A percentile compares a stretch with the other conserved stretches of the same genome.
phyloP scores from a whole-genome alignment of 2,329 filamentous ascomycete genomes.

The Myriosclerotinia curreyana region DNA sequence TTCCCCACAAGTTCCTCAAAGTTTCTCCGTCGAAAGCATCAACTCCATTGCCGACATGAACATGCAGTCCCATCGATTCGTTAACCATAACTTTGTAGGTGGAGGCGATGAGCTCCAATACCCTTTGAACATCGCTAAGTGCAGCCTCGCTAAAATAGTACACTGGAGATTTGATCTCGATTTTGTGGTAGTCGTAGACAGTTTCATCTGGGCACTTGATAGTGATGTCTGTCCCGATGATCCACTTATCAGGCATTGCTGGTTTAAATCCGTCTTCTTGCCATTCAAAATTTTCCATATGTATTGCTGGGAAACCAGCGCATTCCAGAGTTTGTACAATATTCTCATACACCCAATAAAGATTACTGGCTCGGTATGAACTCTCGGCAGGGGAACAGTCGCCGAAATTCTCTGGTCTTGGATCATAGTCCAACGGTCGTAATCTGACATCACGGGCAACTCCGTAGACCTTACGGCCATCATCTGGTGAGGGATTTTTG shows the following conservation, averaged over 20 bases:
- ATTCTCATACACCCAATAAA: constrained; percentile 4
- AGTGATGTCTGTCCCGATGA: constrained; percentile 8
- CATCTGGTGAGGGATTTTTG: not conserved
- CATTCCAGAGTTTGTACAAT: not conserved
- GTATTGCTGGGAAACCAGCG: constrained; percentile 4
- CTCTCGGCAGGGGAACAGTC: not conserved
- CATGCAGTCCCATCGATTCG: constrained; percentile 34
- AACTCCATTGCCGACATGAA: constrained; percentile 39
- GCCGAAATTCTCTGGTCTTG: not conserved
- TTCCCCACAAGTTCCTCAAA: constrained; percentile 36
- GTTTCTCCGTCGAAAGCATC: constrained; percentile 31
- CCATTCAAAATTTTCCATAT: not conserved
- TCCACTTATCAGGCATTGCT: constrained; percentile 7
- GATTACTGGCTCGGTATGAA: not conserved
- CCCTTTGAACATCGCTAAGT: not conserved
- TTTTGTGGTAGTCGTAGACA: constrained; percentile 7
- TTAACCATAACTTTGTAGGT: constrained; percentile 32
- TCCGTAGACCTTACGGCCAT: not conserved
- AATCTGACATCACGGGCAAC: not conserved
- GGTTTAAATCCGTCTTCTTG: not conserved
- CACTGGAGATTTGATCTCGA: constrained; percentile 16
- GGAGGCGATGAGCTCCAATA: constrained; percentile 21
- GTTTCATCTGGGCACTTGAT: not conserved
- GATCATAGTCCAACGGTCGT: not conserved
- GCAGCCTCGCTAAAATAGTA: constrained; percentile 16